Evolutionary conservation across 2,329 filamentous ascomycete genomes (phyloP).

Genomic region (Venturia effusa): DNA sequence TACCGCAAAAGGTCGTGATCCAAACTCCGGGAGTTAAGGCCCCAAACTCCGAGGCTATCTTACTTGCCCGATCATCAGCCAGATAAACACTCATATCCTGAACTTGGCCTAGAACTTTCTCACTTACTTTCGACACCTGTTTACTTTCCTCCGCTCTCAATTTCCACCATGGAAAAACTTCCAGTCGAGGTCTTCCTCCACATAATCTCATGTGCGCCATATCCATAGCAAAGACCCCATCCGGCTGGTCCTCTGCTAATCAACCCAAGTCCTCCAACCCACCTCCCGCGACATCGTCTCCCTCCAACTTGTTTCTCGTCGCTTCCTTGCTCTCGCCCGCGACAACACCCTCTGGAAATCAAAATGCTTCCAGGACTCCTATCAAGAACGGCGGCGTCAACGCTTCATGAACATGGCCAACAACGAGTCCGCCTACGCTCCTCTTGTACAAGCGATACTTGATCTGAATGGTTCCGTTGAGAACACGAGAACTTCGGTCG

Average conservation of each 20-base stretch:
- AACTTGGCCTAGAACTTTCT: neutral
- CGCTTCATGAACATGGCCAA: slow-evolving; percentile 33
- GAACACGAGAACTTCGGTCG: slow-evolving; percentile 22
- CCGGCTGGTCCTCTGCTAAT: neutral
- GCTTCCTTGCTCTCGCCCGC: slow-evolving; percentile 55
- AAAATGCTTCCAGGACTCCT: slow-evolving; percentile 61
- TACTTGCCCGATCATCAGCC: neutral
- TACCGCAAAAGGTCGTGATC: neutral
- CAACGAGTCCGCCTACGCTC: slow-evolving; percentile 31
- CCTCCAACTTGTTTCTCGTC: slow-evolving; percentile 59
- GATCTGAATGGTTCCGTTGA: slow-evolving; percentile 14
- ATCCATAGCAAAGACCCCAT: slow-evolving; percentile 4
- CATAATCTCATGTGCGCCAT: slow-evolving; percentile 30
- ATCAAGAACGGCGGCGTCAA: slow-evolving; percentile 51
- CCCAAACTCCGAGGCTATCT: neutral
- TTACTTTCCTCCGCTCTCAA: neutral
- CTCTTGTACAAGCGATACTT: slow-evolving; percentile 26
- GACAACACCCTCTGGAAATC: slow-evolving; percentile 69
- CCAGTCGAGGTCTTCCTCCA: slow-evolving; percentile 33
- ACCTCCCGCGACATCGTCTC: slow-evolving; percentile 44
- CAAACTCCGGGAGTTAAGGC: neutral
- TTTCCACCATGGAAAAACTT: slow-evolving; percentile 17
- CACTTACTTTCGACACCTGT: neutral
- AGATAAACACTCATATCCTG: neutral
- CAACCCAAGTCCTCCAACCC: slow-evolving; percentile 13